A percentile compares a stretch with the other conserved stretches of the same genome.
Evolutionary conservation across 1,139 yeast genomes (phyloP).

Genomic region (Yamadazyma atmosphaerica): DNA sequence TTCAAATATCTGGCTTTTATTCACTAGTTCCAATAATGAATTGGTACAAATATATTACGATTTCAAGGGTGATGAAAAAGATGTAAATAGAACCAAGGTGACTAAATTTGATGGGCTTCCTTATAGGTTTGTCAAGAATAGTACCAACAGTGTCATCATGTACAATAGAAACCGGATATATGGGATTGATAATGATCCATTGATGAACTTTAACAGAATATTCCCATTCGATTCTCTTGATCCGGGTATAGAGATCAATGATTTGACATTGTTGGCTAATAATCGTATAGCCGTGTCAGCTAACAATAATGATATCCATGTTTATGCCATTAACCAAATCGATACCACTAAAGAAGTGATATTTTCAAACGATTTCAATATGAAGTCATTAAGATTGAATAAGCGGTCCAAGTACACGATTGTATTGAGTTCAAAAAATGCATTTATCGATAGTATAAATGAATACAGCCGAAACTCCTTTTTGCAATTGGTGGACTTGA

Average conservation of each 20-base stretch:
- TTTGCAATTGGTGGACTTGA: constrained; percentile 19
- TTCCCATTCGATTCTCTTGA: constrained; percentile 6
- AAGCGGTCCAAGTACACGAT: constrained; percentile 14
- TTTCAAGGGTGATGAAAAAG: constrained; percentile 7
- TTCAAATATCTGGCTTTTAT: constrained; percentile 16
- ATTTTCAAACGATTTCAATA: constrained; percentile 17
- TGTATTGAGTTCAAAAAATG: constrained; percentile 19
- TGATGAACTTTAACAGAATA: constrained; percentile 9
- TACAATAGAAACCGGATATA: constrained; percentile 14
- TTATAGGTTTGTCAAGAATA: constrained; percentile 13
- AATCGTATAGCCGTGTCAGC: constrained; percentile 9
- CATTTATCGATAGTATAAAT: constrained; percentile 14
- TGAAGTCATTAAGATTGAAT: constrained; percentile 17
- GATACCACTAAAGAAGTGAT: constrained; percentile 11
- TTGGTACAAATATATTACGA: constrained; percentile 14
- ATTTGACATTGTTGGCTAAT: constrained; percentile 12
- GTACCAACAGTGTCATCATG: constrained; percentile 9
- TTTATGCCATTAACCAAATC: constrained; percentile 10
- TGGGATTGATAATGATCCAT: constrained; percentile 8
- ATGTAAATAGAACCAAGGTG: constrained; percentile 5
- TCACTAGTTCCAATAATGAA: constrained; percentile 17
- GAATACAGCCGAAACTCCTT: constrained; percentile 17
- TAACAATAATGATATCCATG: constrained; percentile 8
- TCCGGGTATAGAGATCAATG: constrained; percentile 9
- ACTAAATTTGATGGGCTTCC: constrained; percentile 16